These are phyloP conservation scores for Phytophthora palmivora DNA, from an alignment of 352 stramenopile species.

Conservation along the genomic window DNA sequence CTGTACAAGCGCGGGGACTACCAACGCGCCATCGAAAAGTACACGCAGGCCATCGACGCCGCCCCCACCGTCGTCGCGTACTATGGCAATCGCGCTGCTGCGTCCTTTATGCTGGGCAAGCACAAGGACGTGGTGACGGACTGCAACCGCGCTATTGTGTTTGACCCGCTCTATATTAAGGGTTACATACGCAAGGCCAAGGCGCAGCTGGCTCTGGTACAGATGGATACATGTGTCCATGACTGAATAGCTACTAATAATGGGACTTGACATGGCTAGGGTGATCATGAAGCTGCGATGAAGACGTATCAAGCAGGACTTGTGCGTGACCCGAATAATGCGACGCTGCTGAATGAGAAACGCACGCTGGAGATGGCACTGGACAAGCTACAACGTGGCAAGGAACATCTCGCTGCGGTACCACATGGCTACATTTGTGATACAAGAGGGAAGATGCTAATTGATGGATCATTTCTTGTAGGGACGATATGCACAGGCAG, in stretches of 20 bases:
- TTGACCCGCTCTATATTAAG: conserved; percentile 91
- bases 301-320: conserved; percentile 83
- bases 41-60: conserved; percentile 91
- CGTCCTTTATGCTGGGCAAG: conserved; percentile 91
- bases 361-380: conserved; percentile 82
- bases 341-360: conserved; percentile 77
- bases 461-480: conserved; percentile 28
- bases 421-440: conserved; percentile 14
- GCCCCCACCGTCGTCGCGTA: conserved; percentile 86
- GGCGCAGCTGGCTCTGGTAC: conserved; percentile 80
- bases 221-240: conserved; percentile 8
- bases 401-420: conserved; percentile 74
- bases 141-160: conserved; percentile 90
- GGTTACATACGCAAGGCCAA: conserved; percentile 92
- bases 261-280: conserved; percentile 32
- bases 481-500: conserved; percentile 73
- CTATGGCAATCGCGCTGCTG: conserved; percentile 92
- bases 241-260: background rate
- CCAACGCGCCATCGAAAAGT: conserved; percentile 87
- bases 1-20: conserved; percentile 94
- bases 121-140: conserved; percentile 92
- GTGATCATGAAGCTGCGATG: conserved; percentile 69
- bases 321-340: conserved; percentile 82
- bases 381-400: conserved; percentile 79
- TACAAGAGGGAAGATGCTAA: background rate